Base-by-base conservation (phyloP, 768 basidiomycete species). In the Infundibulicybe gibba region DNA sequence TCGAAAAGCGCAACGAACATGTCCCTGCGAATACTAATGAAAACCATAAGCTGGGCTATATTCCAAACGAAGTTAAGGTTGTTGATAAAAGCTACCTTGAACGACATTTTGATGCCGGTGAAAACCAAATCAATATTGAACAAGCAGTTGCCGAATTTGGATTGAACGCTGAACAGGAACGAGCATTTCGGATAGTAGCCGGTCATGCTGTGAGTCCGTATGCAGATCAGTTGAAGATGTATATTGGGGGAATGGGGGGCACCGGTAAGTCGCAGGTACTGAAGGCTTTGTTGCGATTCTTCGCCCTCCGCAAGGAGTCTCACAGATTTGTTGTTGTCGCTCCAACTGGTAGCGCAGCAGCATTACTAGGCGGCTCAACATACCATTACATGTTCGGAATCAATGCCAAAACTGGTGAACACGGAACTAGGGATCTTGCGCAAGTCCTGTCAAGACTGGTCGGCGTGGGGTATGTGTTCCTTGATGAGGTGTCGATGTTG, bases 301-400 rank as follows among this genome's bases (percentile, higher is more conserved):
- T 61, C 41, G 30, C 31, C 5, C 2, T 8, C 5, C 15, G 52
- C 2, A 48, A 48, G 14, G 53, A 58, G 47, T 1, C 19, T 4
- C 45, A 49, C 38, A 32, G 54, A 6, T 54, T 62, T 32, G 16
- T 54, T 6, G 44, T 62, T 0, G 6, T 59, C 11, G 57, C 52
- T 6, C 60, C 61, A 3, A 64, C 62, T 2, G 61, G 61, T 4
- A 52, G 50, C 4, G 58, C 58, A 13, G 60, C 60, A 3, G 52
- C 58, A 21, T 41, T 54, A 6, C 16, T 61, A 11, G 40, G 41
- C 37, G 56, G 58, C 3, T 50, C 45, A 5, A 61, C 60, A 13
- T 61, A 61, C 43, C 58, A 61, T 43, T 51, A 21, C 43, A 46
- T 39, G 16, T 48, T 37, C 43, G 50, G 52, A 32, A n/a, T n/a